These are phyloP conservation scores for Craterostigma plantagineum DNA, from an alignment of 257 asterid species.

Conservation along the genomic window DNA sequence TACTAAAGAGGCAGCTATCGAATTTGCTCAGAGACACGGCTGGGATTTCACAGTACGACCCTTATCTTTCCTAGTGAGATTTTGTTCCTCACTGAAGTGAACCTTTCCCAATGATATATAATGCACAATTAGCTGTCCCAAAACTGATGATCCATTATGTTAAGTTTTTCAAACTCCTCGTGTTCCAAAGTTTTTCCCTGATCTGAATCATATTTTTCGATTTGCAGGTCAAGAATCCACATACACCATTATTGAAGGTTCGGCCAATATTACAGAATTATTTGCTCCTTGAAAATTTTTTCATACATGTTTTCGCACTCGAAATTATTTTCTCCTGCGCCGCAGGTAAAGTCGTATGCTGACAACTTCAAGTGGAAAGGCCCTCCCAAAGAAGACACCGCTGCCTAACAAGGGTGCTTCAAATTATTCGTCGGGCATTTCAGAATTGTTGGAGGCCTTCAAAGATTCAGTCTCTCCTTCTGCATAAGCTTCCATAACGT, in stretches of 20 bases:
- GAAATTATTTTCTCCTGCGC: background rate
- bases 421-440: background rate
- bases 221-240: conserved; percentile 56
- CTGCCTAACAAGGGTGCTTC: conserved; percentile 10
- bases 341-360: conserved; percentile 67
- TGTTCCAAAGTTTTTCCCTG: background rate
- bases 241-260: conserved; percentile 61
- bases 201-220: conserved; percentile 7
- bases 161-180: background rate
- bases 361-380: conserved; percentile 59
- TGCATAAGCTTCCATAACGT: background rate
- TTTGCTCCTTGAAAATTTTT: background rate
- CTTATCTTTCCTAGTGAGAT: conserved; percentile 3
- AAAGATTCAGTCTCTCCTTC: background rate
- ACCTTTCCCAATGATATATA: too few species aligned
- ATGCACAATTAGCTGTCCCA: too few species aligned
- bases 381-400: conserved; percentile 33
- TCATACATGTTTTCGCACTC: too few species aligned
- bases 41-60: conserved; percentile 70
- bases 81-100: background rate
- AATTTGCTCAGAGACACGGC: conserved; percentile 78
- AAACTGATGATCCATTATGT: too few species aligned
- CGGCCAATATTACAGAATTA: background rate
- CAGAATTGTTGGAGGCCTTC: background rate
- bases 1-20: conserved; percentile 69